These are phyloP conservation scores for Mediolabrus comicus DNA, from an alignment of 108 stramenopile genomes.

Conservation along the genomic window DNA sequence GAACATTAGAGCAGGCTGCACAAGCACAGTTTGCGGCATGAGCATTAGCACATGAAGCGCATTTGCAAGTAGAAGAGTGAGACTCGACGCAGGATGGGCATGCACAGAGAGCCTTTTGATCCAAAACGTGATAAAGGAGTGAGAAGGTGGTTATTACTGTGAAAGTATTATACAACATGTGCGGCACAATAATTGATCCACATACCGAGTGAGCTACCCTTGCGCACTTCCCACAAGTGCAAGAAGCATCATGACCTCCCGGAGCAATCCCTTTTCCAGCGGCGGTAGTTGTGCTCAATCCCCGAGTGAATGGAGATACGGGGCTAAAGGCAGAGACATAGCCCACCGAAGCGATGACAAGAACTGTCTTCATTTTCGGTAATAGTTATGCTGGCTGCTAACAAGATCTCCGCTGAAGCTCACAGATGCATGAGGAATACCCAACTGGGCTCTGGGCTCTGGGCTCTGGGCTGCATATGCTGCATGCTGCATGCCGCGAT, in stretches of 20 bases:
- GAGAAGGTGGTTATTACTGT: too few species aligned
- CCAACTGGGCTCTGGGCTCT: too few species aligned
- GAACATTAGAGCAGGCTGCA: constrained; percentile 16
- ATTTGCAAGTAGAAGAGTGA: constrained; percentile 16
- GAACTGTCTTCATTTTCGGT: too few species aligned
- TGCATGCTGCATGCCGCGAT: too few species aligned
- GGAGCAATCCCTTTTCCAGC: constrained; percentile 7
- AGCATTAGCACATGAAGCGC: constrained; percentile 8
- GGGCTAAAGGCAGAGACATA: constrained; percentile 13
- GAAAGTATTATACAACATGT: too few species aligned
- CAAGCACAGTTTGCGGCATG: constrained; percentile 20
- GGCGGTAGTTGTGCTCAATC: constrained; percentile 14
- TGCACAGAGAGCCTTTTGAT: constrained; percentile 11
- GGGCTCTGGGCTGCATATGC: too few species aligned
- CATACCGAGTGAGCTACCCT: constrained; percentile 24
- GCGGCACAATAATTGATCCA: neutral
- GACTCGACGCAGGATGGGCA: constrained; percentile 26
- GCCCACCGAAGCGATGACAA: too few species aligned
- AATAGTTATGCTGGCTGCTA: too few species aligned
- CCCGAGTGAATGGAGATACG: constrained; percentile 1
- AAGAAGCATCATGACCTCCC: constrained; percentile 13
- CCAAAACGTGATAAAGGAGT: neutral
- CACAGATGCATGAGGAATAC: too few species aligned
- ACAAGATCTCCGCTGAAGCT: too few species aligned
- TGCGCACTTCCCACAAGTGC: constrained; percentile 16